Base-by-base conservation (phyloP, 2,329 filamentous ascomycete species). In the Exophiala sp. region DNA sequence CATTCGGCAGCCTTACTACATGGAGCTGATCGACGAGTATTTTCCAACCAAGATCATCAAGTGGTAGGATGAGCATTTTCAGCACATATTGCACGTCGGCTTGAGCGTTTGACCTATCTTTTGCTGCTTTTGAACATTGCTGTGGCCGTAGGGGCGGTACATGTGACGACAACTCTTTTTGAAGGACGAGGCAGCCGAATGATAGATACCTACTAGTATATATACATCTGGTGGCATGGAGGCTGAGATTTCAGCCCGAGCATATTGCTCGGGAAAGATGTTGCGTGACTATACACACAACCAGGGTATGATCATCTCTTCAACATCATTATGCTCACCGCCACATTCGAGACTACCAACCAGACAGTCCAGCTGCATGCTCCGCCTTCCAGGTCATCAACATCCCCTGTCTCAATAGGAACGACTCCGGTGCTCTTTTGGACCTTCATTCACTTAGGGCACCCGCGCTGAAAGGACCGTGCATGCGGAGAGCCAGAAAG, bases 1-100 rank as follows among this genome's bases (percentile, higher is more conserved):
- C 62, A 67, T 50, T 33, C 14, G 18, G 3, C 32, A 32, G 82
- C 83, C 82, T 5, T 90, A 89, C 71, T 90, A 90, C 67, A 66
- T 87, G 60, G 85, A 85, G 55, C 77, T 90, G 49, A 89, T 91
- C 60, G 80, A 89, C 60, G 86, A 89, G 71, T 89, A 81, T 72
- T 88, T 88, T 68, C 84, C 84, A 32, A 76, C 81, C 53, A 83
- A 80, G 75, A 77, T 86, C 48, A 75, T 91, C 64, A 80, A 77
- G 72, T 90, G 87, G 87, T 90, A 76, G 40, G 14, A 14, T n/a
- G 14, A 18, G 12, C 11, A 43, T 20, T 9, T 44, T 39, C 34
- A 38, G 18, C 18, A 18, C 20, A 16, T 45, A 18, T 10, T 36
- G 18, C 6, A 38, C 9, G 11, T 38, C 16, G 8, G 18, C 29